Percentiles rank a stretch among this genome's conserved stretches.
Conservation (phyloP, 495 filamentous ascomycete species). For the Peziza echinospora region DNA sequence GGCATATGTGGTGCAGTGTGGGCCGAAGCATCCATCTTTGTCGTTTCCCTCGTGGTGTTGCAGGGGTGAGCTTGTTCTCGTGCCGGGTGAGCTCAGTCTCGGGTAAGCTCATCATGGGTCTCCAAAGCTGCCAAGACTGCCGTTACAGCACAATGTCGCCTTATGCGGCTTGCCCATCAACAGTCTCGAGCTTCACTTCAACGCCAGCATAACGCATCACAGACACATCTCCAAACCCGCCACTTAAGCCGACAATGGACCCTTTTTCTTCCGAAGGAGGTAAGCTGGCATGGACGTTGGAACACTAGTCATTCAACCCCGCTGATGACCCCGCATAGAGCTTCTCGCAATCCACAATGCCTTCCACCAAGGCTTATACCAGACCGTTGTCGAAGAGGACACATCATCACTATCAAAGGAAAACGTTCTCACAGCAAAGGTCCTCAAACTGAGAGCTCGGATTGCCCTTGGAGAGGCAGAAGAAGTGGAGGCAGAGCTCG, state of each 20-base stretch:
- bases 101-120: no score
- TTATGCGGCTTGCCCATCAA: no score
- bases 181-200: no score
- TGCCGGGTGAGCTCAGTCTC: no score
- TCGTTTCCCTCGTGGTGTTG: no score
- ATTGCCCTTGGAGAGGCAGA: slow-evolving; percentile 59
- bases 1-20: no score
- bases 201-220: no score
- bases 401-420: slow-evolving; percentile 48
- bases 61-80: no score
- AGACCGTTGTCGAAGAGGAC: slow-evolving; percentile 60
- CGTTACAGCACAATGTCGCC: no score
- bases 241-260: slow-evolving; percentile 40
- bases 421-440: slow-evolving; percentile 55
- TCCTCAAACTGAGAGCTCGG: slow-evolving; percentile 59
- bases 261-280: slow-evolving; percentile 84
- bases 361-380: slow-evolving; percentile 85
- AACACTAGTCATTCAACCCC: slow-evolving; percentile 4
- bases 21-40: no score
- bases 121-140: no score
- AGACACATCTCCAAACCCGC: no score
- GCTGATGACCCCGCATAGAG: slow-evolving; percentile 32
- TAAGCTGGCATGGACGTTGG: slow-evolving; percentile 14
- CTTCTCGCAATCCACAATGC: slow-evolving; percentile 86
- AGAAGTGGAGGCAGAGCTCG: slow-evolving; percentile 44